Evolutionary conservation across 805 yeast genomes (phyloP).

Genomic region (Candida xiaguanensis): DNA sequence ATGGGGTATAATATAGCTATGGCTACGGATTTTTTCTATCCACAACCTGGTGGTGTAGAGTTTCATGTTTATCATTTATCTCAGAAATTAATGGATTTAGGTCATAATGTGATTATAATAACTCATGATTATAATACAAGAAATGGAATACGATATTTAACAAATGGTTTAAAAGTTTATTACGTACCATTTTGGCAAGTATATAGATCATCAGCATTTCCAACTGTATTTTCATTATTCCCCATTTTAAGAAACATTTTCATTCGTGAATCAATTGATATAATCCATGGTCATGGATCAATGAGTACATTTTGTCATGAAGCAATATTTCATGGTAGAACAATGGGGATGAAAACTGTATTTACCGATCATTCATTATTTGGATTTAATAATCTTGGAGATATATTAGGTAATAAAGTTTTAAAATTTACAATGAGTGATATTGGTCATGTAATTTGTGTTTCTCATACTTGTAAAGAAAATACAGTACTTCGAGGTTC

Average conservation of each 20-base stretch:
- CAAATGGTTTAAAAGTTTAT: conserved; percentile 91
- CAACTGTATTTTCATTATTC: conserved; percentile 84
- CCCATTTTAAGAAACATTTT: conserved; percentile 83
- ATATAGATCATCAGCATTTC: conserved; percentile 82
- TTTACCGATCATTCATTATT: conserved; percentile 95
- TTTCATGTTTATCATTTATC: conserved; percentile 90
- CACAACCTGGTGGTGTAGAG: conserved; percentile 98
- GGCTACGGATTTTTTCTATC: conserved; percentile 97
- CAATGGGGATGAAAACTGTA: conserved; percentile 89
- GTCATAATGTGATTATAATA: conserved; percentile 81
- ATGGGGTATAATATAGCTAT: conserved; percentile 47
- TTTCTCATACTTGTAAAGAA: conserved; percentile 93
- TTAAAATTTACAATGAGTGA: conserved; percentile 80
- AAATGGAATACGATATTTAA: conserved; percentile 73
- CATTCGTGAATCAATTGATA: conserved; percentile 78
- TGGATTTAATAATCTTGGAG: conserved; percentile 84
- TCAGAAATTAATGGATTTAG: conserved; percentile 71
- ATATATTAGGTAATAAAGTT: conserved; percentile 82
- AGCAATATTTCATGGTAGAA: conserved; percentile 83
- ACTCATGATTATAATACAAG: conserved; percentile 88
- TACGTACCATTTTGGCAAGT: conserved; percentile 79
- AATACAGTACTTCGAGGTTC: conserved; percentile 88
- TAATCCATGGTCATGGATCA: conserved; percentile 95
- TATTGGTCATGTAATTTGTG: conserved; percentile 93
- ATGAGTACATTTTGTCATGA: conserved; percentile 85